phyloP scores from a whole-genome alignment of 1,284 basidiomycete genomes.

The Bjerkandera adusta region DNA sequence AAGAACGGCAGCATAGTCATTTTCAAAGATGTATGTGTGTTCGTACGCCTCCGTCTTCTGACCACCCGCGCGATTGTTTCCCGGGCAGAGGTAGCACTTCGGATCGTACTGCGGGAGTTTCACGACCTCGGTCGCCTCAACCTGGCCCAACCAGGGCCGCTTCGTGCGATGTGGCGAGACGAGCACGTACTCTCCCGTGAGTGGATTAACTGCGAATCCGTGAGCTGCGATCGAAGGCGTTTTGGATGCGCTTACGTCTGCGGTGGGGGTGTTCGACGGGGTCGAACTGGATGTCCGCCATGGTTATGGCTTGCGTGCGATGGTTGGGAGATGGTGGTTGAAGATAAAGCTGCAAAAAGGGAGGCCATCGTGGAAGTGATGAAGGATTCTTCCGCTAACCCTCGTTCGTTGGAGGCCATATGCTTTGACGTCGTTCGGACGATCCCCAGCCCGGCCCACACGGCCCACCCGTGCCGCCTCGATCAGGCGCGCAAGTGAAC shows the following conservation, averaged over 20 bases:
- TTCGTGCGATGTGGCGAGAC: slow-evolving; percentile 84
- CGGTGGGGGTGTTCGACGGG: slow-evolving; percentile 70
- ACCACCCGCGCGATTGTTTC: slow-evolving; percentile 81
- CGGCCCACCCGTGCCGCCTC: no score
- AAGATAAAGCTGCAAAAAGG: slow-evolving; percentile 1
- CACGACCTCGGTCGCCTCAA: slow-evolving; percentile 58
- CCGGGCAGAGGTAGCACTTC: slow-evolving; percentile 88
- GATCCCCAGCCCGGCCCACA: no score
- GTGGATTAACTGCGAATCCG: slow-evolving; percentile 63
- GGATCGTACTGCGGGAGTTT: slow-evolving; percentile 72
- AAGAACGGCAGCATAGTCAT: slow-evolving; percentile 86
- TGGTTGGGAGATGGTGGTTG: slow-evolving; percentile 6
- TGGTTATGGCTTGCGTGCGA: slow-evolving; percentile 23
- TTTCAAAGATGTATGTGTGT: slow-evolving; percentile 75
- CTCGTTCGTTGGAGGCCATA: no score
- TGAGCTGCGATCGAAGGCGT: neutral
- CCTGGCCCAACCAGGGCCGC: slow-evolving; percentile 85
- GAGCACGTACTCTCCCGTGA: slow-evolving; percentile 77
- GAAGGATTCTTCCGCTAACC: no score
- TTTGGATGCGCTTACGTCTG: slow-evolving; percentile 47
- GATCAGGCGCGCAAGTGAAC: no score
- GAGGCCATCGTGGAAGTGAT: no score
- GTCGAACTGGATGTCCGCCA: slow-evolving; percentile 52
- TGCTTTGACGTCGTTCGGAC: no score
- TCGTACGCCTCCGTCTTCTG: slow-evolving; percentile 69